Evolutionary conservation across 768 basidiomycete genomes (phyloP).

Genomic region (Hericium coralloides): DNA sequence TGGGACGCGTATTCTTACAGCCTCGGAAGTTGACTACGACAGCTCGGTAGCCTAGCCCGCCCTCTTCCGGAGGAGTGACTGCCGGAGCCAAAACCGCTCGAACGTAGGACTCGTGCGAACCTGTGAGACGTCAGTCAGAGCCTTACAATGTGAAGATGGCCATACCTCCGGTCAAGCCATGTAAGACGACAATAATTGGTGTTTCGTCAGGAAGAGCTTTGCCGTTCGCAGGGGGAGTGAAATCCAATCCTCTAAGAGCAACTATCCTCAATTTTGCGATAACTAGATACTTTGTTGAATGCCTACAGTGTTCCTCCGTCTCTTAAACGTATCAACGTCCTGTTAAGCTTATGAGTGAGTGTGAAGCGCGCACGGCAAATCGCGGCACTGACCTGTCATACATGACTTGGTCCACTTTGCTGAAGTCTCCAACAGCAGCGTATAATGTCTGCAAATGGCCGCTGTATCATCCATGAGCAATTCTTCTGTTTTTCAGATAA

Average conservation of each 20-base stretch:
- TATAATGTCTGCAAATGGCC: constrained; percentile 61
- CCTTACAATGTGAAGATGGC: not conserved
- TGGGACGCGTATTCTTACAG: constrained; percentile 39
- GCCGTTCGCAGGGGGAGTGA: constrained; percentile 34
- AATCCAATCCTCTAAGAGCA: constrained; percentile 45
- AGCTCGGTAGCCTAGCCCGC: constrained; percentile 87
- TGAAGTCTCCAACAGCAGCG: constrained; percentile 52
- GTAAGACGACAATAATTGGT: constrained; percentile 47
- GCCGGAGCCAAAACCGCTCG: constrained; percentile 71
- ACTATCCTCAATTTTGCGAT: constrained; percentile 14
- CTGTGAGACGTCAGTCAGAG: constrained; percentile 26
- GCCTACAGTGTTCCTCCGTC: constrained; percentile 64
- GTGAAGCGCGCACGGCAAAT: not conserved
- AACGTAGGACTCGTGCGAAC: constrained; percentile 87
- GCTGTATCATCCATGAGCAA: not conserved
- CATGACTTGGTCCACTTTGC: constrained; percentile 41
- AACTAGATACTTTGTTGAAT: constrained; percentile 1
- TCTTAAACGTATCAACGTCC: constrained; percentile 36
- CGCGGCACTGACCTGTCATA: constrained; percentile 40
- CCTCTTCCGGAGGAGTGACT: constrained; percentile 57
- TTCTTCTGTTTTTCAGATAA: not conserved
- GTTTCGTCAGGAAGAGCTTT: constrained; percentile 26
- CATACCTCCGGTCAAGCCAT: constrained; percentile 38
- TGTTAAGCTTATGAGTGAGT: constrained; percentile 17
- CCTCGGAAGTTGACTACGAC: constrained; percentile 91